Conservation (phyloP, 805 yeast species). For the Yarrowia sp. region DNA sequence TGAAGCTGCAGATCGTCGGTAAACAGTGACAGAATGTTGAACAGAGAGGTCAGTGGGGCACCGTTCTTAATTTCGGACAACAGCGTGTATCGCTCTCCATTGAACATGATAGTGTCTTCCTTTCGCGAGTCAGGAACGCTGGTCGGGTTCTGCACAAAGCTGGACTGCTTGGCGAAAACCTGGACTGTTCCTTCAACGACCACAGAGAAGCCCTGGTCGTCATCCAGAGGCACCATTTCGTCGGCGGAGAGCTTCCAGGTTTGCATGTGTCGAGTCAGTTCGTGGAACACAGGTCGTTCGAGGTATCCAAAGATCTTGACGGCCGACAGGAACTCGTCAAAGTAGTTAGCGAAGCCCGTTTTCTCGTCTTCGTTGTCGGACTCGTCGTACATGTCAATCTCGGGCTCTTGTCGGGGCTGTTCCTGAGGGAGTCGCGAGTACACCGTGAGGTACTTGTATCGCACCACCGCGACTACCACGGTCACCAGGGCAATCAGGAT, state of each 20-base stretch:
- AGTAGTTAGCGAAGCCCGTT: slow-evolving; percentile 57
- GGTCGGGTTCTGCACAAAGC: background rate
- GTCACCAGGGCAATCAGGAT: slow-evolving; percentile 37
- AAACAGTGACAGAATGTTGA: slow-evolving; percentile 75
- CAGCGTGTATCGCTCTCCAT: slow-evolving; percentile 64
- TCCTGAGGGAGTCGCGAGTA: slow-evolving; percentile 58
- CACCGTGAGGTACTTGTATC: slow-evolving; percentile 62
- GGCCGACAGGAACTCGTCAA: slow-evolving; percentile 87
- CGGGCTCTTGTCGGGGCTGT: slow-evolving; percentile 45
- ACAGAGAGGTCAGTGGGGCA: slow-evolving; percentile 77
- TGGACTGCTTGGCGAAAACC: slow-evolving; percentile 54
- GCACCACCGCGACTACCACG: slow-evolving; percentile 48
- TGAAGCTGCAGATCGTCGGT: slow-evolving; percentile 45
- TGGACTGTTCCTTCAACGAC: slow-evolving; percentile 90
- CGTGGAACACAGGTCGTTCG: slow-evolving; percentile 88
- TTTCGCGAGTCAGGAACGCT: slow-evolving; percentile 32
- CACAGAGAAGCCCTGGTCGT: slow-evolving; percentile 79
- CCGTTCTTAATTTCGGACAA: slow-evolving; percentile 81
- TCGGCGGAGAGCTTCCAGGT: slow-evolving; percentile 78
- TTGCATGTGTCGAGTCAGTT: slow-evolving; percentile 84
- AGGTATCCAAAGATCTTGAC: slow-evolving; percentile 91
- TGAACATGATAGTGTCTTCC: slow-evolving; percentile 34
- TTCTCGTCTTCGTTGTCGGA: slow-evolving; percentile 41
- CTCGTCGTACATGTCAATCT: slow-evolving; percentile 49
- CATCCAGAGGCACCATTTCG: slow-evolving; percentile 71